Conservation (phyloP, 345 rosid genomes). For the Turnera subulata region DNA sequence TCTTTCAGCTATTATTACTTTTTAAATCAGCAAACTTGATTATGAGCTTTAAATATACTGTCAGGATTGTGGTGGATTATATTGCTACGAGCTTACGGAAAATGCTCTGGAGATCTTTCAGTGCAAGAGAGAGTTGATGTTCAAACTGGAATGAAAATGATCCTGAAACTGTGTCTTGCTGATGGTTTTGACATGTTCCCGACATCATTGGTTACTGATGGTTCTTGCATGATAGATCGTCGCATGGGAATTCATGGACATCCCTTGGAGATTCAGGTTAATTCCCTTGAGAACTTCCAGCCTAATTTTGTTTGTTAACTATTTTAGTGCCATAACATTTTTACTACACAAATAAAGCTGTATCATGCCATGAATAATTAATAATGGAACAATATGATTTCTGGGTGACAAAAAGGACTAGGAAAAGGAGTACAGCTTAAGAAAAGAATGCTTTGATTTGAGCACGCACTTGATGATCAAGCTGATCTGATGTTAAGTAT, state of each 20-base stretch:
- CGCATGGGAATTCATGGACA: conserved; percentile 97
- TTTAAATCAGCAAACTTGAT: neutral
- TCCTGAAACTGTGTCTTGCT: conserved; percentile 65
- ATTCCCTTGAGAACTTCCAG: too few relatives aligned
- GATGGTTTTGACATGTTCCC: conserved; percentile 97
- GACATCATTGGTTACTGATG: conserved; percentile 83
- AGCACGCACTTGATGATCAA: too few relatives aligned
- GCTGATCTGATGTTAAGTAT: too few relatives aligned
- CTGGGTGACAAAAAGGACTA: too few relatives aligned
- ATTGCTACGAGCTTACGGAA: conserved; percentile 29
- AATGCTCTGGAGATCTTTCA: conserved; percentile 27
- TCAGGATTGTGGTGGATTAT: conserved; percentile 32
- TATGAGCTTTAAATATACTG: neutral
- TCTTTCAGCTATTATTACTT: neutral
- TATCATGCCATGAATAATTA: too few relatives aligned
- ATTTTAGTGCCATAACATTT: too few relatives aligned
- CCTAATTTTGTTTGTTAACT: too few relatives aligned
- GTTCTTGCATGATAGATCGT: conserved; percentile 94
- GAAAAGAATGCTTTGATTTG: too few relatives aligned
- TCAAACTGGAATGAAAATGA: conserved; percentile 92
- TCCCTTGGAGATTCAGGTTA: conserved; percentile 82
- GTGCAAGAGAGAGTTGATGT: conserved; percentile 66
- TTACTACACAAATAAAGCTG: too few relatives aligned
- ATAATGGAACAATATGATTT: too few relatives aligned
- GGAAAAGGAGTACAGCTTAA: too few relatives aligned